Evolutionary conservation across 345 rosid species (phyloP).

Genomic region (Citrus medica): DNA sequence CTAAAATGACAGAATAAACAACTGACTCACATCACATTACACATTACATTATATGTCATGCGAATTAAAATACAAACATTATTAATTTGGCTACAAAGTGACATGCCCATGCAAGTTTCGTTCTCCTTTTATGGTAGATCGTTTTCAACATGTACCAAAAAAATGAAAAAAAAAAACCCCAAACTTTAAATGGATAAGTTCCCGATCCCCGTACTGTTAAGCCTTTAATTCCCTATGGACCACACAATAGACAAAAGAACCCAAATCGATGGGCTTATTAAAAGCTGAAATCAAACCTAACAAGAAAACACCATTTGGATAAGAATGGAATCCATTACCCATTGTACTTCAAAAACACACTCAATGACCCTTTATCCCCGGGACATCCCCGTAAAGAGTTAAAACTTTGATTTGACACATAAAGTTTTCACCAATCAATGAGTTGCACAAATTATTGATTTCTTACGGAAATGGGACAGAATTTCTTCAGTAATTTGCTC

Average conservation of each 20-base stretch:
- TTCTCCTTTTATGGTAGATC: too few relatives aligned
- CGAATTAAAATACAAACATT: too few relatives aligned
- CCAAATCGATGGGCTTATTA: not conserved
- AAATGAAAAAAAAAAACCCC: too few relatives aligned
- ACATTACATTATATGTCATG: too few relatives aligned
- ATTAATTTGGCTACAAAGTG: too few relatives aligned
- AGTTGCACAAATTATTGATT: not conserved
- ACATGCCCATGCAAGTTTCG: too few relatives aligned
- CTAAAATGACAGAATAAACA: too few relatives aligned
- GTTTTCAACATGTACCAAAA: too few relatives aligned
- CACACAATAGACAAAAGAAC: not conserved
- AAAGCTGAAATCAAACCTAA: too few relatives aligned
- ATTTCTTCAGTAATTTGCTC: constrained; percentile 13
- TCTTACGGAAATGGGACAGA: constrained; percentile 6
- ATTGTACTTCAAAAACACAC: not conserved
- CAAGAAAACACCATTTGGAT: not conserved
- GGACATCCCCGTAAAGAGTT: not conserved
- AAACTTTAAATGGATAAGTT: too few relatives aligned
- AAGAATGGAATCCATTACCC: not conserved
- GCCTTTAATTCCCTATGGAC: not conserved
- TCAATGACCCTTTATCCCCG: not conserved
- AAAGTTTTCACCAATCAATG: not conserved
- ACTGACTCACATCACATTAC: too few relatives aligned
- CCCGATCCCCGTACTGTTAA: not conserved
- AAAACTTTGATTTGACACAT: not conserved